phyloP scores from a whole-genome alignment of 257 asterid species.

The Solanum corneliomulleri region DNA sequence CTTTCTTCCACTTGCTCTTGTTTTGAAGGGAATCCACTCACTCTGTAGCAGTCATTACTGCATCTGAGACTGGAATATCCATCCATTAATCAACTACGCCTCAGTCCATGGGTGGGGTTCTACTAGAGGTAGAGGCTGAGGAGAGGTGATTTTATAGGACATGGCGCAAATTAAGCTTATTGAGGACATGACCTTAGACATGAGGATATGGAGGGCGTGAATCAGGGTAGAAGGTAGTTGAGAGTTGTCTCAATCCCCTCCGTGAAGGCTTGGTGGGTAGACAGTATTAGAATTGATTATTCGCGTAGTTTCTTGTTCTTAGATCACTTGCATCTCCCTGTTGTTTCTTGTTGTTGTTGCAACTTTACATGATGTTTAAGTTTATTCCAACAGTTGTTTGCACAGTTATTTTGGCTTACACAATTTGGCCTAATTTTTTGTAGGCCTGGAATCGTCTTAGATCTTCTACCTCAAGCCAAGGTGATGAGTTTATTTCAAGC shows the following conservation, averaged over 20 bases:
- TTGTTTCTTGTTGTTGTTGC: background rate
- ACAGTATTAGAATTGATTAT: background rate
- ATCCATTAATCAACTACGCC: background rate
- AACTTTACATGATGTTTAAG: background rate
- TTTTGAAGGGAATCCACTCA: background rate
- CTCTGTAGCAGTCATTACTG: background rate
- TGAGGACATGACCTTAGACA: background rate
- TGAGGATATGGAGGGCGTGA: background rate
- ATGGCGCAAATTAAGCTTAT: background rate
- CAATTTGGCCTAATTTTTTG: background rate
- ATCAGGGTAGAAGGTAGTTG: background rate
- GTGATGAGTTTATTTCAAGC: constrained; percentile 41
- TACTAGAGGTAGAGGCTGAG: background rate
- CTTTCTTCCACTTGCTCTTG: background rate
- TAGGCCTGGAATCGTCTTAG: constrained; percentile 61
- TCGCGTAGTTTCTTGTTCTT: background rate
- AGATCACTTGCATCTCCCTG: background rate
- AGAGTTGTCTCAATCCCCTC: background rate
- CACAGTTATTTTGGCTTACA: background rate
- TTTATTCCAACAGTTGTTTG: background rate
- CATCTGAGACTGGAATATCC: background rate
- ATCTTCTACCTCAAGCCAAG: constrained; percentile 17
- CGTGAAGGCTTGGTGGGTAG: background rate
- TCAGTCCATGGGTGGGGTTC: background rate
- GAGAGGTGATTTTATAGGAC: background rate